Evolutionary conservation across 345 rosid genomes (phyloP).

Genomic region (Punica granatum): DNA sequence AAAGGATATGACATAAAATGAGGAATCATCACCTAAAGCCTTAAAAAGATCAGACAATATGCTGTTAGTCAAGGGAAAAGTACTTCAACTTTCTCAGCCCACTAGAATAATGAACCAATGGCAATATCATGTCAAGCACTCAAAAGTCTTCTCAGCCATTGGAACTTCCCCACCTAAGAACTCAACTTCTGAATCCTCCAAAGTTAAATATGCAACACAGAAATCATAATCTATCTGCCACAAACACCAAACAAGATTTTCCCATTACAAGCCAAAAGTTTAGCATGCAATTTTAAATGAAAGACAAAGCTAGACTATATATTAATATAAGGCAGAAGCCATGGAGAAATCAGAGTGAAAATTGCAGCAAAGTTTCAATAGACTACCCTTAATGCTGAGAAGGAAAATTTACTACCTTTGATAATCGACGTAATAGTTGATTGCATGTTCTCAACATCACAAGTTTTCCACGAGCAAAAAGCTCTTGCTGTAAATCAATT

Average conservation of each 20-base stretch:
- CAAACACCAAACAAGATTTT: neutral
- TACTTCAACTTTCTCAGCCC: neutral
- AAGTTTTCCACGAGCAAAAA: slow-evolving; percentile 98
- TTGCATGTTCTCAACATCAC: slow-evolving; percentile 99
- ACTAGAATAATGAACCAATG: neutral
- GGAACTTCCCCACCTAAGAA: neutral
- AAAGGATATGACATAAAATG: too few relatives aligned
- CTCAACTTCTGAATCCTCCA: neutral
- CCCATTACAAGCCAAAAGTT: neutral
- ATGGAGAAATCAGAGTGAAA: neutral
- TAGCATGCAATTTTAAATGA: neutral
- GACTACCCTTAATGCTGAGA: neutral
- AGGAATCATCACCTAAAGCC: too few relatives aligned
- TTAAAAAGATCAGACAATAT: too few relatives aligned
- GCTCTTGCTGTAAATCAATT: slow-evolving; percentile 64
- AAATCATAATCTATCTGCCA: neutral
- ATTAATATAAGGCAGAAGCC: neutral
- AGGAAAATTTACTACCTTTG: slow-evolving; percentile 54
- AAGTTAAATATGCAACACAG: neutral
- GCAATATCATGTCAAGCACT: neutral
- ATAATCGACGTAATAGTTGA: slow-evolving; percentile 97
- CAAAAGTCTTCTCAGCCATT: neutral
- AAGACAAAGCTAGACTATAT: neutral
- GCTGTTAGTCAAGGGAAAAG: neutral
- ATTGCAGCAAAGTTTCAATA: neutral